These are phyloP conservation scores for Pleurotus ostreatus DNA, from an alignment of 768 basidiomycete species.

Conservation along the genomic window DNA sequence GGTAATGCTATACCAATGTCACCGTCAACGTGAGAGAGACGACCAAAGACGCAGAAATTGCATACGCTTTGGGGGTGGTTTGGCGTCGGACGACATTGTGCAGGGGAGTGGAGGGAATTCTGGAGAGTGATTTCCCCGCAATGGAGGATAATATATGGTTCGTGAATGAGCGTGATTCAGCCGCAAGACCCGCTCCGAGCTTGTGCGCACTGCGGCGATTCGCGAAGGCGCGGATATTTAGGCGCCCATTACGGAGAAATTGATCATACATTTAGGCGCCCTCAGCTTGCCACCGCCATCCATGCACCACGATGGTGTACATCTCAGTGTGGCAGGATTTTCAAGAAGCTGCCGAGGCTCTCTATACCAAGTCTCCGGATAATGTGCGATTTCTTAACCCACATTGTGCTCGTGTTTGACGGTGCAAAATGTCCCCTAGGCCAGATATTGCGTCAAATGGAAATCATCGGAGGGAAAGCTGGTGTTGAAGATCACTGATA, in stretches of 20 bases:
- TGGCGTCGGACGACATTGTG: slow-evolving; percentile 8
- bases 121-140: background rate
- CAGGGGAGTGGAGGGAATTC: background rate
- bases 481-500: slow-evolving; percentile 91
- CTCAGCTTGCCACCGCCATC: slow-evolving; percentile 5
- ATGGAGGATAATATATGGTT: slow-evolving; percentile 1
- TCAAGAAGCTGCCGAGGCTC: slow-evolving; percentile 83
- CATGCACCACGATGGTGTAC: slow-evolving; percentile 64
- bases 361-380: slow-evolving; percentile 78
- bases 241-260: background rate
- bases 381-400: slow-evolving; percentile 43
- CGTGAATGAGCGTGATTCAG: slow-evolving; percentile 7
- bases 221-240: slow-evolving; percentile 4
- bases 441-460: slow-evolving; percentile 93
- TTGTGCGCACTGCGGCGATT: background rate
- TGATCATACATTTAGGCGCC: background rate
- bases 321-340: slow-evolving; percentile 88
- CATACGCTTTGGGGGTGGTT: slow-evolving; percentile 10
- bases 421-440: slow-evolving; percentile 35
- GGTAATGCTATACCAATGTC: slow-evolving; percentile 56
- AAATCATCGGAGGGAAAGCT: slow-evolving; percentile 79
- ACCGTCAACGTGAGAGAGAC: background rate
- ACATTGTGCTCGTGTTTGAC: too few species aligned
- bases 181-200: slow-evolving; percentile 8
- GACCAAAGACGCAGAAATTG: slow-evolving; percentile 8